Percentiles rank a stretch among this genome's conserved stretches.
Conservation (phyloP, 2,329 filamentous ascomycete species). For the Blastomyces gilchristii region DNA sequence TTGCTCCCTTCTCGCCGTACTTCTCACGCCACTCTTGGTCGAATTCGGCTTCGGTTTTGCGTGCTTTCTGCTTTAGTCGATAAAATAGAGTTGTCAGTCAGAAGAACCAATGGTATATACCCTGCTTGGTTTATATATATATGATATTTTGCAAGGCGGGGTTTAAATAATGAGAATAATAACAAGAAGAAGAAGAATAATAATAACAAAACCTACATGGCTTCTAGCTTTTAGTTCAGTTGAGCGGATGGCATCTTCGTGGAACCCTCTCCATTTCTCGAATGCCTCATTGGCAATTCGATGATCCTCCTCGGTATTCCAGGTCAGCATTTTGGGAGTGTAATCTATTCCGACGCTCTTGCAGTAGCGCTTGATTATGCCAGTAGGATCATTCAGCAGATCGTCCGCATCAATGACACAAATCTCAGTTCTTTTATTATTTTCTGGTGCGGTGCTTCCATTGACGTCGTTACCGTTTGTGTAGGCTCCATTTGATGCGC, state of each 20-base stretch:
- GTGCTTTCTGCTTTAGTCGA: slow-evolving; percentile 21
- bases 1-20: slow-evolving; percentile 50
- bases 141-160: too few relatives aligned
- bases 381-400: slow-evolving; percentile 71
- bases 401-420: slow-evolving; percentile 92
- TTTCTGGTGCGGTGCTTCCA: slow-evolving; percentile 10
- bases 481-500: slow-evolving; percentile 23
- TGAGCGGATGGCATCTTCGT: slow-evolving; percentile 85
- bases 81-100: not conserved
- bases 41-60: slow-evolving; percentile 44
- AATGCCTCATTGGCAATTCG: slow-evolving; percentile 61
- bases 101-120: too few relatives aligned
- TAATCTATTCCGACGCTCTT: slow-evolving; percentile 69
- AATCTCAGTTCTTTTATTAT: slow-evolving; percentile 46
- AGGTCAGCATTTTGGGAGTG: slow-evolving; percentile 66
- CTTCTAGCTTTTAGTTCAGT: slow-evolving; percentile 56
- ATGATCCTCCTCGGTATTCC: slow-evolving; percentile 67
- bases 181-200: too few relatives aligned
- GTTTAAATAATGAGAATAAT: too few relatives aligned
- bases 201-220: slow-evolving; percentile 29
- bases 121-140: too few relatives aligned
- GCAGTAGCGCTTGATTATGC: slow-evolving; percentile 70
- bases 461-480: slow-evolving; percentile 20
- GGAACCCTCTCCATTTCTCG: slow-evolving; percentile 95
- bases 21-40: slow-evolving; percentile 52